Percentiles rank a stretch among this genome's conserved stretches.
Evolutionary conservation across 306 rosid genomes (phyloP).

Genomic region (Hippophae rhamnoides): DNA sequence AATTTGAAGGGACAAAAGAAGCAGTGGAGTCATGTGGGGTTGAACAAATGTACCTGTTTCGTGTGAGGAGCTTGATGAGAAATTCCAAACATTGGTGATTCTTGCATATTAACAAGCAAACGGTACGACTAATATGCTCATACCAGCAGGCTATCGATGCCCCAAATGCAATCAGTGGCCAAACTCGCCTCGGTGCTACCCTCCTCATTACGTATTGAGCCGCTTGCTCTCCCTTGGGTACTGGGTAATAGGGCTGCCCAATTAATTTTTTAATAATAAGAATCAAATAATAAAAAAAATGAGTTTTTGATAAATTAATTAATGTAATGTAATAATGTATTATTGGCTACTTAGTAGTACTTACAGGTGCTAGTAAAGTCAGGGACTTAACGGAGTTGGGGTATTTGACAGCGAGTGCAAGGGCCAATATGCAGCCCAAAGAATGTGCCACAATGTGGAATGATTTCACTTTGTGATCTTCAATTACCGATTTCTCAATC

Average conservation of each 20-base stretch:
- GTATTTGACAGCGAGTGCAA: constrained; percentile 70
- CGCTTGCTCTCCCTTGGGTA: constrained; percentile 61
- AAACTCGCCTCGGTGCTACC: constrained; percentile 82
- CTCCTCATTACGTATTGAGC: constrained; percentile 75
- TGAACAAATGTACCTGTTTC: constrained; percentile 54
- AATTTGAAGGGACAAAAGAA: background rate
- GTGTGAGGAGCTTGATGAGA: constrained; percentile 61
- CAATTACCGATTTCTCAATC: constrained; percentile 67
- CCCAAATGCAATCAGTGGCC: constrained; percentile 76
- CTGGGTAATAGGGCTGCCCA: constrained; percentile 53
- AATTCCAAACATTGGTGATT: constrained; percentile 79
- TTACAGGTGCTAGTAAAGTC: constrained; percentile 75
- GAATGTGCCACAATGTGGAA: constrained; percentile 97
- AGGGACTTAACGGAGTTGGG: constrained; percentile 71
- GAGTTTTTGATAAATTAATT: too few relatives aligned
- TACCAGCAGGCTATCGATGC: constrained; percentile 89
- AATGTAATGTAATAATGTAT: background rate
- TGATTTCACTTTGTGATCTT: constrained; percentile 59
- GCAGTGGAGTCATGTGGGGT: background rate
- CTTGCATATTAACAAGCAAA: constrained; percentile 80
- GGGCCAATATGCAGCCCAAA: constrained; percentile 79
- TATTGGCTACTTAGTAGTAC: constrained; percentile 12
- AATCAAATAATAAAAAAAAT: too few relatives aligned
- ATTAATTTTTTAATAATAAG: too few relatives aligned
- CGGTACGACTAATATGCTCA: constrained; percentile 72